These are phyloP conservation scores for Trametes polyzona DNA, from an alignment of 1,284 basidiomycete genomes.

Conservation along the genomic window DNA sequence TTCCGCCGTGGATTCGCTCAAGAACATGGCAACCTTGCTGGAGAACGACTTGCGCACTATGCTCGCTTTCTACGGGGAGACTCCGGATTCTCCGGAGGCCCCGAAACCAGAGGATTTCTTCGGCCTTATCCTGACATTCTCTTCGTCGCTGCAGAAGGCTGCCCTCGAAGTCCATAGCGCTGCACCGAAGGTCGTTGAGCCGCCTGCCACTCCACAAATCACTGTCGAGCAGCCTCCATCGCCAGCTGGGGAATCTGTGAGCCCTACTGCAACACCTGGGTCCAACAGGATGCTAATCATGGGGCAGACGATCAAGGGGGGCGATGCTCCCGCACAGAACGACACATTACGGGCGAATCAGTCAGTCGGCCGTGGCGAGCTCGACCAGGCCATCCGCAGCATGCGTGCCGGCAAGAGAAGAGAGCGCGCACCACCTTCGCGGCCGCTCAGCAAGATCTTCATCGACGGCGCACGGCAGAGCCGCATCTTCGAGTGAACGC, in stretches of 20 bases:
- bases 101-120: conserved; percentile 84
- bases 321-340: conserved; percentile 25
- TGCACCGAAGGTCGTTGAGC: conserved; percentile 43
- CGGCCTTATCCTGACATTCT: conserved; percentile 72
- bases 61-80: conserved; percentile 76
- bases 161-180: conserved; percentile 71
- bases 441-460: conserved; percentile 77
- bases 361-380: conserved; percentile 72
- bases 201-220: conserved; percentile 26
- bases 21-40: conserved; percentile 60
- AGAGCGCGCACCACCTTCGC: conserved; percentile 47
- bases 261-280: not conserved
- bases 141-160: conserved; percentile 79
- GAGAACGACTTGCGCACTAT: conserved; percentile 63
- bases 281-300: not conserved
- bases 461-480: conserved; percentile 63
- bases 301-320: conserved; percentile 45
- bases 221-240: conserved; percentile 30
- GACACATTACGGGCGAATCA: conserved; percentile 36
- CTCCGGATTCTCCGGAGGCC: conserved; percentile 58
- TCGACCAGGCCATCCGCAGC: conserved; percentile 83
- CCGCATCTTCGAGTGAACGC: conserved; percentile 39
- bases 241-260: conserved; percentile 36
- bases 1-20: conserved; percentile 63
- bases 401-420: conserved; percentile 72